Base-by-base conservation (phyloP, 768 basidiomycete species). In the Omphalotus guepiniiformis region DNA sequence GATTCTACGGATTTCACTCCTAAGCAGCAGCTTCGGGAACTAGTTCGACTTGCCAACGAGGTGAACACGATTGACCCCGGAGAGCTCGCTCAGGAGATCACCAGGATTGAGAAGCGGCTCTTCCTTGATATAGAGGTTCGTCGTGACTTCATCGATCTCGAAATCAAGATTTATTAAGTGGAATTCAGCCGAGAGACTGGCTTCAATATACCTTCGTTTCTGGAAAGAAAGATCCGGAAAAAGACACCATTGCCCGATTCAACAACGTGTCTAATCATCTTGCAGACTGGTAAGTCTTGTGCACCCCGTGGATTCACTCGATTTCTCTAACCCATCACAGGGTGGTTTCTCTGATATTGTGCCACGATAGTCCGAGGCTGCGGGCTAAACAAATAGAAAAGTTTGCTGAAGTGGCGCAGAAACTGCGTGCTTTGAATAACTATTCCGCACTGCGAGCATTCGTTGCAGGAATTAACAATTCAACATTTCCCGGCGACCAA, bases 391-490 rank as follows among this genome's bases (percentile, higher is more conserved):
- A 93, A 55, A 86, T 94, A 49, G 92, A 96, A 61, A 90, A 90
- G 59, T 84, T 98, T 49, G 82, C 93, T 21, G 82, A 87, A 40
- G 80, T 98, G 53, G 91, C 89, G 1, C 77, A 81, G 49, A 80
- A 80, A 46, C 74, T 99, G 34, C 84, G 95, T 26, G 73, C 76
- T 11, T 62, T 89, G 38, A 93, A 95, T 65, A 97, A 99, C 62
- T 98, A 96, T 63, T 92, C 93, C 27, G 89, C 88, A 1, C 68
- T 96, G 45, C 91, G 92, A 37, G 92, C 93, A 8, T 83, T 97
- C 55, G 83, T 97, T n/a, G 89, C 92, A 23, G 95, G 93, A 4
- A 88, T 98, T 66, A 88, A 89, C 57, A 83, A 80, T 52, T 82
- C 92, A 3, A 85, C 86, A 0, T 83, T 86, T 53, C 75, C 83